phyloP scores from a whole-genome alignment of 176 grass and related monocot genomes.

The Triticum monococcum region DNA sequence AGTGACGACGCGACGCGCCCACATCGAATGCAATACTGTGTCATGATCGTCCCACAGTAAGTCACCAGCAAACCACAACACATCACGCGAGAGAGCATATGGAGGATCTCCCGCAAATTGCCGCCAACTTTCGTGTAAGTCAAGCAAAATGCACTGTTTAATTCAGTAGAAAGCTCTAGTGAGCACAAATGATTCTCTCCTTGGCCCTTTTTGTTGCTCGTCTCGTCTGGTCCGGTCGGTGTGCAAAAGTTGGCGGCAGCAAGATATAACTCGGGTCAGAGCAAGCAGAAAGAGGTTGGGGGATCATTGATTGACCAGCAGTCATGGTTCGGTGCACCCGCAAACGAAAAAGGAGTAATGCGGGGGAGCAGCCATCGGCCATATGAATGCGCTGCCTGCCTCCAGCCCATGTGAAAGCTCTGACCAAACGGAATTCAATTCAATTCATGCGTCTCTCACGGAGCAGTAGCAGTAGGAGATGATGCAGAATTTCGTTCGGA shows the following conservation, averaged over 20 bases:
- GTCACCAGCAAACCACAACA: background rate
- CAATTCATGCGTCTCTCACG: constrained; percentile 10
- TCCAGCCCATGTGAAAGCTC: constrained; percentile 55
- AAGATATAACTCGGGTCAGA: background rate
- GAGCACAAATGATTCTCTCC: background rate
- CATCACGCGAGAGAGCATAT: background rate
- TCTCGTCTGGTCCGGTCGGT: background rate
- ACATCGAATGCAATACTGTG: constrained; percentile 8
- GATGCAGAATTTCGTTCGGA: constrained; percentile 17
- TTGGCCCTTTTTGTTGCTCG: no score
- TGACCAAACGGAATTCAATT: constrained; percentile 55
- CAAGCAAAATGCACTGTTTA: background rate
- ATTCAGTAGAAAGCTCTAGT: no score
- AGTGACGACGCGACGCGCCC: background rate
- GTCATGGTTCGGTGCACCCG: constrained; percentile 41
- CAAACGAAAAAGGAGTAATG: constrained; percentile 7
- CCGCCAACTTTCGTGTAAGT: background rate
- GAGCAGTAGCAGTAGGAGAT: background rate
- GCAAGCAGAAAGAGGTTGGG: constrained; percentile 1
- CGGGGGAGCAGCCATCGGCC: background rate
- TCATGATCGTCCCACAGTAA: background rate
- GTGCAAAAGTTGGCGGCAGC: background rate
- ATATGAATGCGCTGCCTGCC: constrained; percentile 38
- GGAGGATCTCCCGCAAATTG: background rate
- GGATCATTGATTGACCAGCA: background rate